These are phyloP conservation scores for Monosporozyma solicola DNA, from an alignment of 805 yeast species.

Conservation along the genomic window DNA sequence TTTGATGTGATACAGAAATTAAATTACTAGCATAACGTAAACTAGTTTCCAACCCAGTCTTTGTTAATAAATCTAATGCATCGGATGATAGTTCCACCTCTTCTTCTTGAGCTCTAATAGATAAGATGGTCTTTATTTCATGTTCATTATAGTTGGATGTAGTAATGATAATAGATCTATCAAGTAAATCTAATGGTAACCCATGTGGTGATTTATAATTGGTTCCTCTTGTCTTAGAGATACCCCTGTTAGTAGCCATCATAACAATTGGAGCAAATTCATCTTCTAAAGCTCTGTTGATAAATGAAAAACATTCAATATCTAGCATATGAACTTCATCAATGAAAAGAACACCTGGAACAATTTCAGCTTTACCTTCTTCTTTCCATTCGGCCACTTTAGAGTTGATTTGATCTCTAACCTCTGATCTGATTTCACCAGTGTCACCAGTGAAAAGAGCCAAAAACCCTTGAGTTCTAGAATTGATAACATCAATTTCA, in stretches of 20 bases:
- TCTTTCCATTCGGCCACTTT: constrained; percentile 98
- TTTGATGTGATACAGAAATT: constrained; percentile 80
- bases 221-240: constrained; percentile 89
- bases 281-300: constrained; percentile 93
- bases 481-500: constrained; percentile 95
- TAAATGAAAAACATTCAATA: constrained; percentile 89
- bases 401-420: constrained; percentile 91
- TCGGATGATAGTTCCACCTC: constrained; percentile 77
- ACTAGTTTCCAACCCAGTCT: constrained; percentile 83
- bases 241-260: constrained; percentile 97
- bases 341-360: constrained; percentile 94
- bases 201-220: constrained; percentile 94
- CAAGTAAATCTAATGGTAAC: constrained; percentile 89
- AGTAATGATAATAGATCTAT: constrained; percentile 86
- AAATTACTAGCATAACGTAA: constrained; percentile 88
- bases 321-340: constrained; percentile 99
- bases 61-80: constrained; percentile 79
- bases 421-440: constrained; percentile 93
- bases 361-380: constrained; percentile 96
- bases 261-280: constrained; percentile 95
- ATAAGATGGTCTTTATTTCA: constrained; percentile 77
- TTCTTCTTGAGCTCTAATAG: constrained; percentile 89
- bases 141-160: constrained; percentile 69
- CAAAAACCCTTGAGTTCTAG: constrained; percentile 94
- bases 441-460: constrained; percentile 95